Percentiles rank a stretch among this genome's conserved stretches.
Evolutionary conservation across 352 stramenopile species (phyloP).

Genomic region (Globisporangium polare): DNA sequence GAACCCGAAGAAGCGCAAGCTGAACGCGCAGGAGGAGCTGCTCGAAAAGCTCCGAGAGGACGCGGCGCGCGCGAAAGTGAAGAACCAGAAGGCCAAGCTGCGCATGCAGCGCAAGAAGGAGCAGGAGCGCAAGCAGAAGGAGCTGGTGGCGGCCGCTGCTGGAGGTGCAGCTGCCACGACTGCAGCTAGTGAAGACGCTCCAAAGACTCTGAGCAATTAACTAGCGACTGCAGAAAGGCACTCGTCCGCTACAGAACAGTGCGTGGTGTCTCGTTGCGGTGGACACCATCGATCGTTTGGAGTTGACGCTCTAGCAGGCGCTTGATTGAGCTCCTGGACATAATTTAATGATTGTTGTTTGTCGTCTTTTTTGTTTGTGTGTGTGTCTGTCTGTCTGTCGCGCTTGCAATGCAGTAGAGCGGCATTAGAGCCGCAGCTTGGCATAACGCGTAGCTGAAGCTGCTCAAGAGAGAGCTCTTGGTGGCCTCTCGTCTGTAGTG

Average conservation of each 20-base stretch:
- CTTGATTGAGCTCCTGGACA: neutral
- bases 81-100: slow-evolving; percentile 75
- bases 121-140: slow-evolving; percentile 29
- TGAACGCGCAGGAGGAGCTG: slow-evolving; percentile 63
- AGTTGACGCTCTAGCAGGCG: neutral
- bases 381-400: neutral
- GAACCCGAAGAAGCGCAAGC: slow-evolving; percentile 52
- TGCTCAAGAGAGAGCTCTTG: neutral
- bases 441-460: neutral
- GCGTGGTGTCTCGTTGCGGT: neutral
- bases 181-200: neutral
- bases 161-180: neutral
- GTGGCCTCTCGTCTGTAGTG: too few relatives aligned
- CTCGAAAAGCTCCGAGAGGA: slow-evolving; percentile 66
- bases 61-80: slow-evolving; percentile 56
- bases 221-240: neutral
- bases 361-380: neutral
- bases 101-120: slow-evolving; percentile 78
- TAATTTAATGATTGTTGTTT: neutral
- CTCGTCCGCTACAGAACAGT: neutral
- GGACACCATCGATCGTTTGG: neutral
- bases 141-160: neutral
- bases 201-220: neutral
- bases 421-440: neutral
- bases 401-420: too few relatives aligned